Evolutionary conservation across 805 yeast genomes (phyloP).

Genomic region (Clavispora phyllophila): DNA sequence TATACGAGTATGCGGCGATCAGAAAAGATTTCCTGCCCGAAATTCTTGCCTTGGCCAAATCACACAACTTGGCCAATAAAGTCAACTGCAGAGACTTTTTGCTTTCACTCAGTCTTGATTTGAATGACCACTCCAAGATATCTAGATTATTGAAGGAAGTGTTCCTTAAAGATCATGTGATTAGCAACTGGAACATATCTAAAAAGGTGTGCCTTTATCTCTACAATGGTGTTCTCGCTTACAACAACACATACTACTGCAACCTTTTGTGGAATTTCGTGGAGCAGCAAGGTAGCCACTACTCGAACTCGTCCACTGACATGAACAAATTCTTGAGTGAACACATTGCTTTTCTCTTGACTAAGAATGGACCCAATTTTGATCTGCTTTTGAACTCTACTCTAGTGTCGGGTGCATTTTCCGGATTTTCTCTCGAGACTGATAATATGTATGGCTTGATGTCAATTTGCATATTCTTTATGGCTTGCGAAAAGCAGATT

Average conservation of each 20-base stretch:
- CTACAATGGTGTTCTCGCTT: slow-evolving; percentile 19
- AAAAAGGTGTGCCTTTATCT: slow-evolving; percentile 28
- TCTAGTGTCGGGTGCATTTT: slow-evolving; percentile 23
- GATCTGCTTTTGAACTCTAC: slow-evolving; percentile 25
- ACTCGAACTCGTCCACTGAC: slow-evolving; percentile 14
- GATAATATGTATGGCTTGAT: slow-evolving; percentile 32
- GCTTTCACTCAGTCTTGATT: slow-evolving; percentile 27
- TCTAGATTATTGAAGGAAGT: slow-evolving; percentile 35
- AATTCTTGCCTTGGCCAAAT: background rate
- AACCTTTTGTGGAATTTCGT: slow-evolving; percentile 29
- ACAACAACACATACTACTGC: slow-evolving; percentile 21
- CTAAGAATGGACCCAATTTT: slow-evolving; percentile 11
- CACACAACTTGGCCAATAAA: background rate
- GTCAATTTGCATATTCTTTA: slow-evolving; percentile 19
- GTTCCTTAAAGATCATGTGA: slow-evolving; percentile 24
- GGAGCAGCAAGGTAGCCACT: slow-evolving; percentile 30
- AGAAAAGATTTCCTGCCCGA: slow-evolving; percentile 30
- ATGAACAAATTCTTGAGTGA: slow-evolving; percentile 31
- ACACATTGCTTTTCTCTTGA: slow-evolving; percentile 19
- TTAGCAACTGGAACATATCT: slow-evolving; percentile 24
- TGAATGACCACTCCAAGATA: slow-evolving; percentile 29
- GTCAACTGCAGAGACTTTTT: slow-evolving; percentile 24
- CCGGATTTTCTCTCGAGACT: slow-evolving; percentile 20
- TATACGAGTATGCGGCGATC: slow-evolving; percentile 30
- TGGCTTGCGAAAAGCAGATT: slow-evolving; percentile 10